Conservation (phyloP, 2,329 filamentous ascomycete species). For the Metarhizium album region DNA sequence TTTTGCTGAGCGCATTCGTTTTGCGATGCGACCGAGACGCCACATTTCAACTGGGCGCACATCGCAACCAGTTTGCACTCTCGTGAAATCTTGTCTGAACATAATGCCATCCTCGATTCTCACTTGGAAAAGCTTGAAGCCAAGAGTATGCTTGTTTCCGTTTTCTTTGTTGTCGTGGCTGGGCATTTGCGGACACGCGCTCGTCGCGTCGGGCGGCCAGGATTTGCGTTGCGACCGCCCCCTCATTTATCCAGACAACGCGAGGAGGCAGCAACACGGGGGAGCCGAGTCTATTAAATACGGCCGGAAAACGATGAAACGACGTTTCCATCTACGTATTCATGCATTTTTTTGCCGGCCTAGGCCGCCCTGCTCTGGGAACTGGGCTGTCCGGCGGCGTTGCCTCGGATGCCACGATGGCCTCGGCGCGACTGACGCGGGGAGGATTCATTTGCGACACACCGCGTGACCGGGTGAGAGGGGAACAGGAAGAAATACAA, state of each 20-base stretch:
- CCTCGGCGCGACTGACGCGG: background rate
- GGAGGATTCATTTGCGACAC: background rate
- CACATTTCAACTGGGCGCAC: background rate
- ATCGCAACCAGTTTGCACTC: background rate
- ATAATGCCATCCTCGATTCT: background rate
- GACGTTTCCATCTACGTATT: background rate
- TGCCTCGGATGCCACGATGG: slow-evolving; percentile 2
- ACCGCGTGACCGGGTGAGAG: too few species aligned
- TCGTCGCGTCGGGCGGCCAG: background rate
- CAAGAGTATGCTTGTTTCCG: background rate
- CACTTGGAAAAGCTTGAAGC: background rate
- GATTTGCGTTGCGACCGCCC: background rate
- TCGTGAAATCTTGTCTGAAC: background rate
- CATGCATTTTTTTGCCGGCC: background rate
- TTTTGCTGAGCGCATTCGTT: background rate
- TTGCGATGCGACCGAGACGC: slow-evolving; percentile 1
- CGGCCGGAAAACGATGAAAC: too few species aligned
- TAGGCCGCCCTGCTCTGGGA: background rate
- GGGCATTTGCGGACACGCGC: background rate
- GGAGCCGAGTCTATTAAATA: background rate
- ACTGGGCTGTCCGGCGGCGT: background rate
- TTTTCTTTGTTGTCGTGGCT: background rate
- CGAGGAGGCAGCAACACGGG: background rate
- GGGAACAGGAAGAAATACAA: too few species aligned
- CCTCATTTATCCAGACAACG: background rate